Base-by-base conservation (phyloP, 352 stramenopile species). In the Pythium rhizo-oryzae region DNA sequence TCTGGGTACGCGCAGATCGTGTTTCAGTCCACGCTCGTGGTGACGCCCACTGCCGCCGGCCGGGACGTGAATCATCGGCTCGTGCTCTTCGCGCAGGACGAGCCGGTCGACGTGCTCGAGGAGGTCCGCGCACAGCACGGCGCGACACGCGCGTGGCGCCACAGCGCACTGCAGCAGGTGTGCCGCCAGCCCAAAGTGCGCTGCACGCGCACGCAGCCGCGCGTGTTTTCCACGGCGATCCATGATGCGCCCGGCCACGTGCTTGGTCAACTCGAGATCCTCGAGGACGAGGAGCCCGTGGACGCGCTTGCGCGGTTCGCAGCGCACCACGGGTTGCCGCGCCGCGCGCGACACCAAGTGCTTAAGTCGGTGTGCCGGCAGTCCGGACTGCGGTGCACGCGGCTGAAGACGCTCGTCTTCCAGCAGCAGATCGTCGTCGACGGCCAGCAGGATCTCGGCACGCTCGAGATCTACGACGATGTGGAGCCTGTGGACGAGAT, bases 381-480 rank as follows among this genome's bases (percentile, higher is more conserved):
- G 16, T 52, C 72, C 25, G 35, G 49, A 30, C 59, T 89, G 28
- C 23, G 47, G 0, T 94, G 86, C 52, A 75, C 74, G 13, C 82
- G 78, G 0, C 63, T 50, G 18, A 67, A 70, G 18, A 76, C 78
- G 15, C 46, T 90, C 15, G 59, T 91, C 52, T 84, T 80, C 44
- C 64, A 73, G 25, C 82, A 89, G 56, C 61, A 44, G n/a, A 75
- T 93, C n/a, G 80, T 12, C 46, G 65, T 39, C 47, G 65, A 35
- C 12, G 50, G 41, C 8, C 55, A 8, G 0, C n/a, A n/a, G 12
- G 65, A 71, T 8, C 73, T 93, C 15, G 86, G 84, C 0, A 66
- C 70, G 11, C 75, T 94, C 18, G 72, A 89, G 23, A 86, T 94
- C 52, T 90, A 82, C 23, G 86, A 94, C 57, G 67, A 90, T 37